Evolutionary conservation across 75 land plant genomes (phyloP).

Genomic region (Cupressus sempervirens): DNA sequence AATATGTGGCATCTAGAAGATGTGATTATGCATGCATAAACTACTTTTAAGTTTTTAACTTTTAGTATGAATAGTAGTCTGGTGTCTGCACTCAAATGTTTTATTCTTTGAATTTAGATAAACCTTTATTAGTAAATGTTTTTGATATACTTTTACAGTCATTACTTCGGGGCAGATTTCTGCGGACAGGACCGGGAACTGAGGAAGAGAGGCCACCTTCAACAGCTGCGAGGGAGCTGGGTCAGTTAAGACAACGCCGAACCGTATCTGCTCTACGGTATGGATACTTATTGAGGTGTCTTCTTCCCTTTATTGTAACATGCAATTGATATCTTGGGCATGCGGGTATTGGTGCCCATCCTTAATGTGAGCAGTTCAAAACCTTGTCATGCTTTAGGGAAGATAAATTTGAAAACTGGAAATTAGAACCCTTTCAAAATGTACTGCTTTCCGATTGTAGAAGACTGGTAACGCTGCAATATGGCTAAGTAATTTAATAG

Average conservation of each 20-base stretch:
- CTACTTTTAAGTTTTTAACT: too few relatives aligned
- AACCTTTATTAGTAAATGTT: background rate
- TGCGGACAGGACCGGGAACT: conserved; percentile 50
- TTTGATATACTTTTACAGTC: conserved; percentile 41
- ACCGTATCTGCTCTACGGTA: conserved; percentile 91
- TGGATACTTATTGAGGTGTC: background rate
- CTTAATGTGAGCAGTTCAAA: background rate
- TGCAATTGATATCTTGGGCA: background rate
- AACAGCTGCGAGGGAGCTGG: conserved; percentile 75
- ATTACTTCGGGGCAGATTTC: conserved; percentile 84
- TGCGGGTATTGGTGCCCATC: background rate
- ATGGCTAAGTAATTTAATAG: background rate
- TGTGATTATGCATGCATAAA: background rate
- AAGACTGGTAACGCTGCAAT: background rate
- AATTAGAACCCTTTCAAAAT: background rate
- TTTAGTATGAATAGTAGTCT: background rate
- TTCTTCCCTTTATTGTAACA: background rate
- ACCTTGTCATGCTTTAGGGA: background rate
- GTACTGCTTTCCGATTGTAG: background rate
- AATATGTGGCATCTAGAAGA: background rate
- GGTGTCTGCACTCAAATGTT: background rate
- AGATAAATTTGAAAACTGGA: background rate
- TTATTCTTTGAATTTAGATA: background rate
- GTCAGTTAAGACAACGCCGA: conserved; percentile 76
- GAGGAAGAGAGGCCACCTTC: conserved; percentile 82